phyloP scores from a whole-genome alignment of 352 stramenopile genomes.

The Globisporangium iwayamae region DNA sequence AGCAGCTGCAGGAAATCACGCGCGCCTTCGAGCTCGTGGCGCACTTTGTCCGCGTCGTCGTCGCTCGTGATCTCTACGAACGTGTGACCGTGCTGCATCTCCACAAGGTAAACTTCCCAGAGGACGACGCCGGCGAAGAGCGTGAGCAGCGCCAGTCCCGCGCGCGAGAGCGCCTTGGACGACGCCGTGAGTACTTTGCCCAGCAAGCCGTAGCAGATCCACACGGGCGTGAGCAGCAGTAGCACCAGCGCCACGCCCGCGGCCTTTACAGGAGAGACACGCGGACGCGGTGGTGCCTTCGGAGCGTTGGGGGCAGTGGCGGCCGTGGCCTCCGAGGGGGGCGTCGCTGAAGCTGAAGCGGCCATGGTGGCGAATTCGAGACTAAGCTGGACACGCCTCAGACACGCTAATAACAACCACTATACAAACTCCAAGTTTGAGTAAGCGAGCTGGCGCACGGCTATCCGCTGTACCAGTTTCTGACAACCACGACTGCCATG shows the following conservation, averaged over 20 bases:
- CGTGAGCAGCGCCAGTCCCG: constrained; percentile 22
- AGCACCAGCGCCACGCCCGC: constrained; percentile 23
- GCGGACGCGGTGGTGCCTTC: constrained; percentile 8
- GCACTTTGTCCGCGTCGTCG: constrained; percentile 6
- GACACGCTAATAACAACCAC: no score
- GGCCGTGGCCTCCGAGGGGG: neutral
- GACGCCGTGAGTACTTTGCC: constrained; percentile 36
- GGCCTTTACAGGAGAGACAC: constrained; percentile 22
- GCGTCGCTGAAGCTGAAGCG: no score
- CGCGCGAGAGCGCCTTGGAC: constrained; percentile 19
- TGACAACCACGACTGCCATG: no score
- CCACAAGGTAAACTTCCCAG: constrained; percentile 21
- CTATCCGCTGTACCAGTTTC: no score
- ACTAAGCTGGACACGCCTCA: no score
- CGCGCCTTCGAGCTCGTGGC: constrained; percentile 7
- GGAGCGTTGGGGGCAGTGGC: no score
- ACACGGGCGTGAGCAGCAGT: constrained; percentile 37
- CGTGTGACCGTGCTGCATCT: constrained; percentile 10
- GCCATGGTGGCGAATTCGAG: no score
- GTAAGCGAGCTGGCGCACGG: no score
- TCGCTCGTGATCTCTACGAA: constrained; percentile 4
- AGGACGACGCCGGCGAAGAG: constrained; percentile 18
- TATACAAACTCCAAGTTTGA: no score
- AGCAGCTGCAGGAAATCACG: constrained; percentile 9
- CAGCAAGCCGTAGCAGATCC: constrained; percentile 37